Base-by-base conservation (phyloP, 1,284 basidiomycete species). In the Malassezia yamatoensis region DNA sequence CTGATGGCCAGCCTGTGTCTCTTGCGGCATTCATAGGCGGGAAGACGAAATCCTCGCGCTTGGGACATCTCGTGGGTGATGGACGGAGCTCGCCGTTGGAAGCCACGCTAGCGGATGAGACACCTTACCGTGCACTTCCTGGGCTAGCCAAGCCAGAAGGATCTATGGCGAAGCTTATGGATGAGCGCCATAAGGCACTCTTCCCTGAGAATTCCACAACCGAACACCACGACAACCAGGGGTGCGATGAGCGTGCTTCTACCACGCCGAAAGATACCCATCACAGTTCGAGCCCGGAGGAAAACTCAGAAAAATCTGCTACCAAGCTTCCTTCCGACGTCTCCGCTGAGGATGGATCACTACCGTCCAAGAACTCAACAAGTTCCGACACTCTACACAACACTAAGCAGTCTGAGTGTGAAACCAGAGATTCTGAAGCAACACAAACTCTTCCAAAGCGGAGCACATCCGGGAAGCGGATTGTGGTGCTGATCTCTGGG, bases 21-120 rank as follows among this genome's bases (percentile, higher is more conserved):
- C 67, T 74, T 13, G 68, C 68, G 45, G 58, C 63, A 42, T 74
- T 74, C 36, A 74, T 74, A 59, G 72, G 72, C 33, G 72, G 72
- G 32, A 70, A 58, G 44, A 63, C 68, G n/a, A 53, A 65, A 1
- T 66, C 68, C 24, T 67, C 72, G 3, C 63, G 70, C 15, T 62
- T 74, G 7, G 70, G 70, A 16, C 68, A 70, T 50, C 59, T 73
- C 1, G 48, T 58, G 21, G 70, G 68, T 29, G 69, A 72, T 37
- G 72, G 70, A 24, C 62, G 67, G 47, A 65, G 61, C 33, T 63
- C 68, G 8, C 60, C 66, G 33, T 65, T 66, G 2, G 67, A 72
- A 53, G 68, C 66, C 11, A 55, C 56, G 7, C 51, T 67, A 18
- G 65, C 67, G 24, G 65, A 70, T 48, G 60, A 66, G 21, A 60